Evolutionary conservation across 1,139 yeast species (phyloP).

Genomic region (Lodderomyces oxycetoniae): DNA sequence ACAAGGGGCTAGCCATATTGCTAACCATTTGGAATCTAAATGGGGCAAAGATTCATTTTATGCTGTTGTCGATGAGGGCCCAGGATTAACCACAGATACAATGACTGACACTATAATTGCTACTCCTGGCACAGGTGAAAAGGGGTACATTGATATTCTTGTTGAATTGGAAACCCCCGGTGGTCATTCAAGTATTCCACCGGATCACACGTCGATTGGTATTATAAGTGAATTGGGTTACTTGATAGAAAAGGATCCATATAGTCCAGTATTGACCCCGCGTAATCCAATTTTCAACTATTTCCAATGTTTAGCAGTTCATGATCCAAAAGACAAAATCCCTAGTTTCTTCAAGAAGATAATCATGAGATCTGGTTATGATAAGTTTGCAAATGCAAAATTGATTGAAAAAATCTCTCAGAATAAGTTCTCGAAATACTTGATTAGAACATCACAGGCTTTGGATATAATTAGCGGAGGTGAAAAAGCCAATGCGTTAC

Average conservation of each 20-base stretch:
- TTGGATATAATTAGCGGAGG: slow-evolving; percentile 36
- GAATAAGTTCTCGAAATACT: slow-evolving; percentile 21
- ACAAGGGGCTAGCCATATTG: slow-evolving; percentile 32
- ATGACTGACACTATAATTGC: slow-evolving; percentile 33
- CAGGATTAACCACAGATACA: slow-evolving; percentile 26
- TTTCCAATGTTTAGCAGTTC: slow-evolving; percentile 37
- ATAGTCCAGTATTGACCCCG: slow-evolving; percentile 26
- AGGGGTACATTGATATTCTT: slow-evolving; percentile 34
- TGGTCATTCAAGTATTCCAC: slow-evolving; percentile 45
- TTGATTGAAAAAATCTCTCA: slow-evolving; percentile 19
- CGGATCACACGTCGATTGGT: slow-evolving; percentile 45
- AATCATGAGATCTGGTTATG: slow-evolving; percentile 33
- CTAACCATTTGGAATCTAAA: slow-evolving; percentile 25
- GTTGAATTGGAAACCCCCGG: slow-evolving; percentile 39
- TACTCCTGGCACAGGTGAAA: slow-evolving; percentile 38
- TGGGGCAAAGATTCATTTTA: slow-evolving; percentile 35
- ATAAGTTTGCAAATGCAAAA: slow-evolving; percentile 28
- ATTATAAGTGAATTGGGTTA: slow-evolving; percentile 38
- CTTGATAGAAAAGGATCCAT: slow-evolving; percentile 36
- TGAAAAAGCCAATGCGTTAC: slow-evolving; percentile 39
- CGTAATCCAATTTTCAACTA: slow-evolving; percentile 30
- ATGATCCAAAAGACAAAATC: slow-evolving; percentile 20
- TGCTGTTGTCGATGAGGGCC: slow-evolving; percentile 38
- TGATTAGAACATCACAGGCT: slow-evolving; percentile 35
- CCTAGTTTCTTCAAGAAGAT: slow-evolving; percentile 21